Base-by-base conservation (phyloP, 2,329 filamentous ascomycete genomes). In the Fusarium sp. region DNA sequence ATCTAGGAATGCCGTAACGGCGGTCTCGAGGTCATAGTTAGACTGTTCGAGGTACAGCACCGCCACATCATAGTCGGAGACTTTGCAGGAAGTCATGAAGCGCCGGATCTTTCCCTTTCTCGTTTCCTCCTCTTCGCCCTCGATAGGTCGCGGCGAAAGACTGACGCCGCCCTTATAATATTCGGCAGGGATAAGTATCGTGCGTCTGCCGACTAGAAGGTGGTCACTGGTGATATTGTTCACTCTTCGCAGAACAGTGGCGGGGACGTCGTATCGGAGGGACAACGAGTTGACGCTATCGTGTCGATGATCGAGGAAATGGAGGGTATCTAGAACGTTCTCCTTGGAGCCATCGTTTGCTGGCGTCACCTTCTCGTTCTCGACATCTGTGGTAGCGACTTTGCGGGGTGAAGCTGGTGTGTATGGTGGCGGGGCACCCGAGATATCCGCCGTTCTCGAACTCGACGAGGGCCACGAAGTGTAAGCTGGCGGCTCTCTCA, bases 1-100 rank as follows among this genome's bases (percentile, higher is more conserved):
- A 5, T 90, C 92, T 73, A 89, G 86, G 80, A 90, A 95, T 4
- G 88, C 86, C 41, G 88, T 86, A 8, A 93, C 87, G 0, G 94
- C 93, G 31, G 83, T 81, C 5, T 91, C 89, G 18, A 95, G 84
- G 76, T 95, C 87, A 81, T 93, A 94, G 9, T 87, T 86, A 24
- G 87, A 85, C 81, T 94, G 92, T 78, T 94, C 89, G 50, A 97
- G 86, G 81, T 97, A 97, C 22, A 95, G 81, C 31, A 93, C 81
- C 2, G 94, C 94, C 60, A 95, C 86, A 79, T 95, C 92, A 83
- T 92, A 95, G 85, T 95, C 92, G 27, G 89, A 85, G 31, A 94
- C 92, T 80, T 96, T 96, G 83, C 92, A 94, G 1, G 88, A 87
- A 3, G 94, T 91, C 94, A 95, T 95, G 86, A 92, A 96, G 71